phyloP scores from a whole-genome alignment of 257 asterid species.

The Solanum chilense region DNA sequence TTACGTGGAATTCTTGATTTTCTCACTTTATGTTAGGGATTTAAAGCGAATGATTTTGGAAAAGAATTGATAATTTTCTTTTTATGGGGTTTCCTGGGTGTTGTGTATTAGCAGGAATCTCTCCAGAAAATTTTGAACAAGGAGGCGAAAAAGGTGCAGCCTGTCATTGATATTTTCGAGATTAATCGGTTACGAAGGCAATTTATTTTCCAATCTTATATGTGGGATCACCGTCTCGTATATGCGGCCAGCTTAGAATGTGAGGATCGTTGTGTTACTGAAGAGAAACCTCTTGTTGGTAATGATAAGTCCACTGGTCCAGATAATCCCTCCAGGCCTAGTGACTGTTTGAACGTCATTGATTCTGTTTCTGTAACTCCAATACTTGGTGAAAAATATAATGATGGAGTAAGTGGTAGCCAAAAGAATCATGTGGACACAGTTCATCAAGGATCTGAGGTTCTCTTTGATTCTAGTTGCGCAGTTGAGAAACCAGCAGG shows the following conservation, averaged over 20 bases:
- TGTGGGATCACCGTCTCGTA: slow-evolving; percentile 86
- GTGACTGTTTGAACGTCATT: slow-evolving; percentile 2
- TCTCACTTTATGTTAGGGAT: background rate
- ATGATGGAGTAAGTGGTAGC: slow-evolving; percentile 5
- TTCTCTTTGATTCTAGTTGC: slow-evolving; percentile 4
- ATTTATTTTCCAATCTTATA: slow-evolving; percentile 60
- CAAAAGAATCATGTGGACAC: slow-evolving; percentile 14
- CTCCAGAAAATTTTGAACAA: slow-evolving; percentile 43
- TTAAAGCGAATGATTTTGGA: background rate
- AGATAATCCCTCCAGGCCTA: slow-evolving; percentile 11
- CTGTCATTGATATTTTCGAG: slow-evolving; percentile 62
- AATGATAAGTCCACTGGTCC: slow-evolving; percentile 23
- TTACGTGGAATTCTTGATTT: background rate
- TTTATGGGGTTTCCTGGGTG: background rate
- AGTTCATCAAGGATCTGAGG: slow-evolving; percentile 18
- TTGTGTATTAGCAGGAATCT: slow-evolving; percentile 43
- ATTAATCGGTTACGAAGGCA: slow-evolving; percentile 71
- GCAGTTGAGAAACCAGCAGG: slow-evolving; percentile 14
- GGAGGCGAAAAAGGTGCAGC: slow-evolving; percentile 51
- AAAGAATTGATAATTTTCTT: slow-evolving; percentile 1
- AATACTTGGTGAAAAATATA: slow-evolving; percentile 18
- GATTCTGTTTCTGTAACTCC: slow-evolving; percentile 21
- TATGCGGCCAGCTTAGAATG: slow-evolving; percentile 43
- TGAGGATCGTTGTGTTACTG: slow-evolving; percentile 14
- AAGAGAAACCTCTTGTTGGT: slow-evolving; percentile 21